Percentiles rank a stretch among this genome's conserved stretches.
phyloP scores from a whole-genome alignment of 225 moss, liverwort and hornwort genomes.

The Ulota crispa region DNA sequence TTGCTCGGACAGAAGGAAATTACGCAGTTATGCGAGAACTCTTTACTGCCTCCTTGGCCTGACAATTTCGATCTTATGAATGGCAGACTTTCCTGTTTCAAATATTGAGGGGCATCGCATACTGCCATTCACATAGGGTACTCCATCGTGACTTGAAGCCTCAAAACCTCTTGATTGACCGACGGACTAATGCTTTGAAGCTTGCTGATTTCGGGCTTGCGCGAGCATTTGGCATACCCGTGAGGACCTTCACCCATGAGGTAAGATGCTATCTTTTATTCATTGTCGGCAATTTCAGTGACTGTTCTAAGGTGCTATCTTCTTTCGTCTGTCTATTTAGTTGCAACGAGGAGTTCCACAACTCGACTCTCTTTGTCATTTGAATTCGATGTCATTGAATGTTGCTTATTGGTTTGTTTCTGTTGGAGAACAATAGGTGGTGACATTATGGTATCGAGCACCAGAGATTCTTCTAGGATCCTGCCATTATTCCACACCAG shows the following conservation, averaged over 20 bases:
- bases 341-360: not conserved
- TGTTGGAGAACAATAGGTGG: constrained; percentile 56
- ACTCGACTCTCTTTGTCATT: not conserved
- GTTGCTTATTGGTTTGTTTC: not conserved
- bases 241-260: constrained; percentile 99
- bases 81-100: constrained; percentile 91
- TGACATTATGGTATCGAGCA: constrained; percentile 91
- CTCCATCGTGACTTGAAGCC: constrained; percentile 96
- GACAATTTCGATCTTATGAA: not conserved
- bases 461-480: constrained; percentile 91
- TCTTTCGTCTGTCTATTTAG: not conserved
- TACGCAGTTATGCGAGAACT: not conserved
- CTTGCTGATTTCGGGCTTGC: constrained; percentile 98
- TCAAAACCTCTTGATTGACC: constrained; percentile 90
- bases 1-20: not conserved
- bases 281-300: not conserved
- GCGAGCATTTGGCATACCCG: constrained; percentile 94
- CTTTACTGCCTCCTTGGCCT: not conserved
- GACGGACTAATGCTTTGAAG: constrained; percentile 93
- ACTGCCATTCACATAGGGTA: constrained; percentile 96
- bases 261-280: constrained; percentile 33
- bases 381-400: constrained; percentile 7
- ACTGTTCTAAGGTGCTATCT: not conserved
- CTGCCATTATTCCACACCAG: constrained; percentile 86
- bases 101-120: constrained; percentile 92